These are phyloP conservation scores for Stropharia rugosoannulata DNA, from an alignment of 768 basidiomycete genomes.

Conservation along the genomic window DNA sequence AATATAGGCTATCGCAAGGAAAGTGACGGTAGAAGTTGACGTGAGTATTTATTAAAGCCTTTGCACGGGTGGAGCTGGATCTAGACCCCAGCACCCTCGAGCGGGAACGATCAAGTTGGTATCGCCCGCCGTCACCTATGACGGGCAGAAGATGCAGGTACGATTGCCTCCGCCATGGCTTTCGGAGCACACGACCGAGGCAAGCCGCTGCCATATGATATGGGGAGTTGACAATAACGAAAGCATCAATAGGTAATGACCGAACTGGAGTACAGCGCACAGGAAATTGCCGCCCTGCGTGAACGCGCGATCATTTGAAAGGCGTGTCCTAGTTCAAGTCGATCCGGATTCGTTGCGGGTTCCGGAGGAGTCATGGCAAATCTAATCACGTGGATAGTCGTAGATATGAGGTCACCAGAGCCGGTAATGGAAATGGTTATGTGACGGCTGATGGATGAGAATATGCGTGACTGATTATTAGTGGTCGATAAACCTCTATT, in stretches of 20 bases:
- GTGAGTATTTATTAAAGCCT: slow-evolving; percentile 38
- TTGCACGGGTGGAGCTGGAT: background rate
- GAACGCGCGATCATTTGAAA: slow-evolving; percentile 33
- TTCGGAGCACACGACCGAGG: slow-evolving; percentile 82
- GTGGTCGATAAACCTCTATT: slow-evolving; percentile 18
- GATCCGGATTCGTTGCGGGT: no score
- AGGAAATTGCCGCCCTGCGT: slow-evolving; percentile 42
- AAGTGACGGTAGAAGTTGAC: slow-evolving; percentile 74
- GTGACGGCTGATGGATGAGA: slow-evolving; percentile 21
- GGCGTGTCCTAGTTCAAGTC: background rate
- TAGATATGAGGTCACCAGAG: slow-evolving; percentile 19
- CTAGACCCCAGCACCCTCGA: slow-evolving; percentile 56
- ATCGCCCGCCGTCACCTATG: slow-evolving; percentile 79
- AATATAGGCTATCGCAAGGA: slow-evolving; percentile 69
- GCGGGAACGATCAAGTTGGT: slow-evolving; percentile 78
- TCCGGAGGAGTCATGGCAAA: no score
- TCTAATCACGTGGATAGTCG: slow-evolving; percentile 13
- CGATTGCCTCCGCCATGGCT: slow-evolving; percentile 82
- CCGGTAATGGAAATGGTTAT: slow-evolving; percentile 1
- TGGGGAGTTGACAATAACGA: slow-evolving; percentile 5
- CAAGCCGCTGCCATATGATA: slow-evolving; percentile 21
- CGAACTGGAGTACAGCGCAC: slow-evolving; percentile 34
- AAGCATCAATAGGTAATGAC: slow-evolving; percentile 35
- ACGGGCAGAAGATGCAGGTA: slow-evolving; percentile 76
- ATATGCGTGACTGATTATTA: slow-evolving; percentile 21